phyloP scores from a whole-genome alignment of 2,329 filamentous ascomycete species.

The Trichoderma polysporum region DNA sequence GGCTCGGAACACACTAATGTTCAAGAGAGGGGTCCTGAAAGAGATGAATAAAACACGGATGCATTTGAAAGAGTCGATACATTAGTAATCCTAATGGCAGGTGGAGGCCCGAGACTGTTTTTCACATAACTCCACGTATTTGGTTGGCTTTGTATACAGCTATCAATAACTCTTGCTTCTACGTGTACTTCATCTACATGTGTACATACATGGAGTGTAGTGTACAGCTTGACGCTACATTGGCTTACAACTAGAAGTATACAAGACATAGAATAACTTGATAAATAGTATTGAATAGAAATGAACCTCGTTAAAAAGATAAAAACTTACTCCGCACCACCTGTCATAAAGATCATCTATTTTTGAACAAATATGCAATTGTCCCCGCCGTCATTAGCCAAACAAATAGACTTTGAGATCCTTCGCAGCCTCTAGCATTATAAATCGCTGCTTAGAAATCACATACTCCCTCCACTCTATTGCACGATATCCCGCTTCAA shows the following conservation, averaged over 20 bases:
- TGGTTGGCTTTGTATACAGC: neutral
- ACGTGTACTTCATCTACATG: no score
- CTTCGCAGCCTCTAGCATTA: neutral
- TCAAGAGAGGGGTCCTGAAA: neutral
- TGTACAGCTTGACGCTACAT: no score
- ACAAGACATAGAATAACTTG: neutral
- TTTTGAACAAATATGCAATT: neutral
- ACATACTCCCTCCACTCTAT: neutral
- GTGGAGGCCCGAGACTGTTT: neutral
- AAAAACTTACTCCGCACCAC: neutral
- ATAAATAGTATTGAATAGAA: neutral
- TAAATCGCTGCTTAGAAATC: conserved; percentile 16
- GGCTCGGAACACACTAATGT: neutral
- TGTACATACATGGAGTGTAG: no score
- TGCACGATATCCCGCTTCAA: conserved; percentile 2
- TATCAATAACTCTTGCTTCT: neutral
- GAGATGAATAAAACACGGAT: neutral
- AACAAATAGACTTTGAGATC: neutral
- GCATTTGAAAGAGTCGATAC: neutral
- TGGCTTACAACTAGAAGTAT: no score
- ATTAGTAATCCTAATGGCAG: neutral
- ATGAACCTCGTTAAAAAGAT: neutral
- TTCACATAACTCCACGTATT: neutral
- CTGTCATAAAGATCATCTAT: neutral
- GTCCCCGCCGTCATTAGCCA: neutral